These are phyloP conservation scores for Calonectria pseudoreteaudii DNA, from an alignment of 2,329 filamentous ascomycete genomes.

Conservation along the genomic window DNA sequence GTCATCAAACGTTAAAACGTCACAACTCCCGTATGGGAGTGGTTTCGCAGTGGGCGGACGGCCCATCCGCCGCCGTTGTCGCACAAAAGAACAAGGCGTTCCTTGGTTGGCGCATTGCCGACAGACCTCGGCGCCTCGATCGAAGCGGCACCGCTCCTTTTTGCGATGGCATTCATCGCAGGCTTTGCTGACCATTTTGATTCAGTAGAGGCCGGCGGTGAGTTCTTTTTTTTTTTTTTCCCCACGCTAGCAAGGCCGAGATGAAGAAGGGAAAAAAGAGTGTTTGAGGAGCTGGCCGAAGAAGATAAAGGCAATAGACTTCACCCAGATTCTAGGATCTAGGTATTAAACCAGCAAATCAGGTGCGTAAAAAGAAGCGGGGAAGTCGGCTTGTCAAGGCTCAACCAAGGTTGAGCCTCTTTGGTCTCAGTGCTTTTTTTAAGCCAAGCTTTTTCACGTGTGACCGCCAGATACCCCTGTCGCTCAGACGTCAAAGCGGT, in stretches of 20 bases:
- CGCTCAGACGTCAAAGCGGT: background rate
- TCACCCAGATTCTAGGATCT: background rate
- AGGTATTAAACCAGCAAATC: background rate
- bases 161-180: conserved; percentile 3
- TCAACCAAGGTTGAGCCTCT: background rate
- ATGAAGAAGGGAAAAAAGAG: background rate
- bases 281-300: background rate
- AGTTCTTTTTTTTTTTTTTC: background rate
- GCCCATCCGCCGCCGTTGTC: background rate
- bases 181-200: background rate
- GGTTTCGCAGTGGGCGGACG: background rate
- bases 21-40: background rate
- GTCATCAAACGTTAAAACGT: background rate
- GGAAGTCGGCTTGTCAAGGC: background rate
- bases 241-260: background rate
- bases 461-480: background rate
- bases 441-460: background rate
- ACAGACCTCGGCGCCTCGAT: background rate
- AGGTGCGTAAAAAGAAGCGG: background rate
- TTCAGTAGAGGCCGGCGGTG: background rate
- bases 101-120: background rate
- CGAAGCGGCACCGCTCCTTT: background rate
- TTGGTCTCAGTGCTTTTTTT: background rate
- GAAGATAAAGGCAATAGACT: background rate
- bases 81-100: background rate